A percentile compares a stretch with the other conserved stretches of the same genome.
Evolutionary conservation across 2,329 filamentous ascomycete species (phyloP).

Genomic region (Sclerotinia glacialis): DNA sequence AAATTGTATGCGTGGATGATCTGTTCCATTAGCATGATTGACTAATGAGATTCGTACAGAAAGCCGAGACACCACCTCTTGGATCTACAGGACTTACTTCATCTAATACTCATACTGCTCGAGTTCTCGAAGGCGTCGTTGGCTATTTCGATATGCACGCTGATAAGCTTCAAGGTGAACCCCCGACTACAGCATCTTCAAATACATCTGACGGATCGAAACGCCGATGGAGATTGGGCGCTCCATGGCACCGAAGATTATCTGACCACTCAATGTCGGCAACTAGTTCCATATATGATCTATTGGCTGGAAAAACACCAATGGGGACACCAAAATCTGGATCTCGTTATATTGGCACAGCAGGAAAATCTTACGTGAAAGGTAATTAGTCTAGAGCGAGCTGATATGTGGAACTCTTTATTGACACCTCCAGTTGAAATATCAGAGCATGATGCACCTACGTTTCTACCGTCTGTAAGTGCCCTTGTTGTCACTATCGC

Average conservation of each 20-base stretch:
- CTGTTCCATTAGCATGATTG: not conserved
- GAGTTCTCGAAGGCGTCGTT: slow-evolving; percentile 32
- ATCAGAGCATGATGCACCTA: slow-evolving; percentile 30
- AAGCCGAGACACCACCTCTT: not conserved
- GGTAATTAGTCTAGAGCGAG: slow-evolving; percentile 23
- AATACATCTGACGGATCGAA: slow-evolving; percentile 18
- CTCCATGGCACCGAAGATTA: slow-evolving; percentile 38
- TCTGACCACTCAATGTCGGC: slow-evolving; percentile 36
- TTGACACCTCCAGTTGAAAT: slow-evolving; percentile 31
- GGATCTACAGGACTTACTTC: slow-evolving; percentile 21
- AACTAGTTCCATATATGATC: slow-evolving; percentile 36
- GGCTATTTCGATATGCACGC: slow-evolving; percentile 27
- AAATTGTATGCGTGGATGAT: slow-evolving; percentile 21
- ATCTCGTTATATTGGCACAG: slow-evolving; percentile 24
- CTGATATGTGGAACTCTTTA: not conserved
- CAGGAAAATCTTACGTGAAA: slow-evolving; percentile 27
- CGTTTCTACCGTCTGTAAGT: slow-evolving; percentile 38
- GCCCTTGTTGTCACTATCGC: too few species aligned
- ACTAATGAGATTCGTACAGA: slow-evolving; percentile 13
- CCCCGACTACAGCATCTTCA: slow-evolving; percentile 6
- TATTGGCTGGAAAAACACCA: slow-evolving; percentile 37
- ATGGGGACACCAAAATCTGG: slow-evolving; percentile 31
- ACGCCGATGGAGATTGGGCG: slow-evolving; percentile 30
- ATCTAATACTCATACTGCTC: slow-evolving; percentile 28
- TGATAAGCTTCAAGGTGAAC: not conserved